These are phyloP conservation scores for Sporothrix humicola DNA, from an alignment of 2,329 filamentous ascomycete species.

Conservation along the genomic window DNA sequence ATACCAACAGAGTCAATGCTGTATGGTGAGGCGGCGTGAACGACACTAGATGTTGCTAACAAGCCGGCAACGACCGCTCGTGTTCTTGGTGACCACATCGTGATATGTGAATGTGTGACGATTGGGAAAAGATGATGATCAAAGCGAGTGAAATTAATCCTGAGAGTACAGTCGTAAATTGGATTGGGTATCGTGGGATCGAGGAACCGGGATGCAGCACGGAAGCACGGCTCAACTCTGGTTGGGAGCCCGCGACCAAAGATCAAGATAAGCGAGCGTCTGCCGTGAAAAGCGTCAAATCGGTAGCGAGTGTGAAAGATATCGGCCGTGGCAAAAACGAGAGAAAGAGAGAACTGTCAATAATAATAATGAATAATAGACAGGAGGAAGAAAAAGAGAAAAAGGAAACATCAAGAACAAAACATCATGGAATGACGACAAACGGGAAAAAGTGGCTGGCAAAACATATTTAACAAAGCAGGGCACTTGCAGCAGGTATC, in stretches of 20 bases:
- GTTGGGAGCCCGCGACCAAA: background rate
- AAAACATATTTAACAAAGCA: slow-evolving; percentile 22
- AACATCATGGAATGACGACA: background rate
- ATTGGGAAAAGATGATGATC: background rate
- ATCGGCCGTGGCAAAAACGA: background rate
- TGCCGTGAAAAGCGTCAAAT: background rate
- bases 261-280: background rate
- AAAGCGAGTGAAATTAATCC: background rate
- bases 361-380: background rate
- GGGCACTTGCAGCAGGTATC: background rate
- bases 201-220: background rate
- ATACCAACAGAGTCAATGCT: slow-evolving; percentile 18
- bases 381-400: background rate
- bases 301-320: slow-evolving; percentile 19
- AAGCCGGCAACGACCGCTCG: slow-evolving; percentile 1
- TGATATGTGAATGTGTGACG: background rate
- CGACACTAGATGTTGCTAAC: background rate
- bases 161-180: background rate
- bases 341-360: background rate
- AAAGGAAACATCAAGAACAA: slow-evolving; percentile 1
- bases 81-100: background rate
- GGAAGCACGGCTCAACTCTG: too few species aligned
- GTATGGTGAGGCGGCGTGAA: background rate
- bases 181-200: background rate
- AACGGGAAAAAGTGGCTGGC: background rate